Percentiles rank a stretch among this genome's conserved stretches.
Evolutionary conservation across 768 basidiomycete genomes (phyloP).

Genomic region (Boletus reticuloceps): DNA sequence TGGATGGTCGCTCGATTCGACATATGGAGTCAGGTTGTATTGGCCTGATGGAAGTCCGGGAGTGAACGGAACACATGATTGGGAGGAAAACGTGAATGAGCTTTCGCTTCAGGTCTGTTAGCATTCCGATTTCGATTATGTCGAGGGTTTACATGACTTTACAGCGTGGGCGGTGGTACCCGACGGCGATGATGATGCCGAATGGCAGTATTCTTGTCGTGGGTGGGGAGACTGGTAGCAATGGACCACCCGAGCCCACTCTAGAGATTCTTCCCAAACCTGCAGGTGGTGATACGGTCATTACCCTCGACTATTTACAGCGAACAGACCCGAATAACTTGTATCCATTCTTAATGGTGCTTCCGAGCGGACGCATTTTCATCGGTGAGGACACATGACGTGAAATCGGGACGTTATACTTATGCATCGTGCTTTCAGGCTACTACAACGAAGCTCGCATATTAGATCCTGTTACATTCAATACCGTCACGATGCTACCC

Average conservation of each 20-base stretch:
- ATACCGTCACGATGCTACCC: conserved; percentile 57
- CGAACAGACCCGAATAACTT: conserved; percentile 79
- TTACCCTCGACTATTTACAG: conserved; percentile 62
- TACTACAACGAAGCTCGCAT: conserved; percentile 84
- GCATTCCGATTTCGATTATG: no score
- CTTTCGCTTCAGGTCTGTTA: conserved; percentile 57
- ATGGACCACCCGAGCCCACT: conserved; percentile 62
- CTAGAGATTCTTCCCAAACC: conserved; percentile 72
- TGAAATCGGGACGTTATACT: not conserved
- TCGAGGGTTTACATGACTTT: not conserved
- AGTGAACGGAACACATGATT: conserved; percentile 72
- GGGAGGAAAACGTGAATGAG: conserved; percentile 66
- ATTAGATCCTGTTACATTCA: conserved; percentile 62
- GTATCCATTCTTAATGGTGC: conserved; percentile 72
- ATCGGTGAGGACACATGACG: conserved; percentile 47
- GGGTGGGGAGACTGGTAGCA: conserved; percentile 73
- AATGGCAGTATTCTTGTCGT: conserved; percentile 75
- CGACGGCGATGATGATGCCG: conserved; percentile 61
- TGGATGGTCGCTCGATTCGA: conserved; percentile 66
- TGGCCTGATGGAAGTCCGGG: conserved; percentile 67
- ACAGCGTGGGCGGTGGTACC: conserved; percentile 71
- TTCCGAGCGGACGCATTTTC: conserved; percentile 70
- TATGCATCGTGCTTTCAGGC: conserved; percentile 34
- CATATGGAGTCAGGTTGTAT: conserved; percentile 71
- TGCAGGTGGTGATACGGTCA: conserved; percentile 55